These are phyloP conservation scores for Pyrus bretschneideri DNA, from an alignment of 306 rosid species.

Conservation along the genomic window DNA sequence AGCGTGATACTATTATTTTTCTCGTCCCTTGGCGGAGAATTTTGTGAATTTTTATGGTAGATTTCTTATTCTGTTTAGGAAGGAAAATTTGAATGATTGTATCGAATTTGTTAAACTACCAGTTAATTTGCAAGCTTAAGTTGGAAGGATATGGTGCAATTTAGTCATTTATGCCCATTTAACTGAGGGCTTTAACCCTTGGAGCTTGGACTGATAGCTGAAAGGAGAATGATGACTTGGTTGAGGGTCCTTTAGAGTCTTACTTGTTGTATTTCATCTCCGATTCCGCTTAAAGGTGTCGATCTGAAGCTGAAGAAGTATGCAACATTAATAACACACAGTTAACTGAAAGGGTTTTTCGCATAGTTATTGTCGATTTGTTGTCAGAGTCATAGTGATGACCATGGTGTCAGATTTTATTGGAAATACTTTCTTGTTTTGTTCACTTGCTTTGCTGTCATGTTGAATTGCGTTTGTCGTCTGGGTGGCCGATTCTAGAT, in stretches of 20 bases:
- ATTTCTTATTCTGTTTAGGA: background rate
- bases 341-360: background rate
- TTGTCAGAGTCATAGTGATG: background rate
- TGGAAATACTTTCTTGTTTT: background rate
- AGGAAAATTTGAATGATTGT: background rate
- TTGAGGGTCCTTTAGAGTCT: background rate
- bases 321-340: background rate
- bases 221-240: background rate
- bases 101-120: background rate
- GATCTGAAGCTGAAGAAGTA: background rate
- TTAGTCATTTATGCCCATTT: background rate
- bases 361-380: background rate
- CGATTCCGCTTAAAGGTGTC: background rate
- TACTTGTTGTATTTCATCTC: background rate
- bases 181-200: background rate
- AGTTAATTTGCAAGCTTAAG: background rate
- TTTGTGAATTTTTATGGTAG: background rate
- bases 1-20: background rate
- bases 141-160: background rate
- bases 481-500: background rate
- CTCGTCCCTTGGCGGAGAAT: background rate
- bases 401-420: background rate
- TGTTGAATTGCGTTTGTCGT: background rate
- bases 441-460: background rate
- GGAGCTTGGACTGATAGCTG: background rate